A percentile compares a stretch with the other conserved stretches of the same genome.
Evolutionary conservation across 225 moss, liverwort and hornwort genomes (phyloP).

Genomic region (Polytrichum formosum): DNA sequence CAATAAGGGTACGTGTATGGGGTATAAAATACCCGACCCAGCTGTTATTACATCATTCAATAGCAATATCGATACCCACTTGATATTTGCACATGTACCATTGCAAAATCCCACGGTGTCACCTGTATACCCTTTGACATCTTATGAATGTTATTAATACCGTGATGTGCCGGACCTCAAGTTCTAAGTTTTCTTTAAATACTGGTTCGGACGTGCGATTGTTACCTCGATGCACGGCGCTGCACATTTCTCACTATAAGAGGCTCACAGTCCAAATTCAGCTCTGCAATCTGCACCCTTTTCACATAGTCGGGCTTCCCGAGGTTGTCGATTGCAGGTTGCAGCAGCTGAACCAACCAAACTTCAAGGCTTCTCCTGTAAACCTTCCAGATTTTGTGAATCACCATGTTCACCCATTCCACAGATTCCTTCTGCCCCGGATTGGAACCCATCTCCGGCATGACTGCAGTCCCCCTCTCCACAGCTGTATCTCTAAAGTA

Average conservation of each 20-base stretch:
- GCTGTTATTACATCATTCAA: too few species aligned
- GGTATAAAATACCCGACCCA: too few species aligned
- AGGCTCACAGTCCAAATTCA: conserved; percentile 90
- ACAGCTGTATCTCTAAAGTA: conserved; percentile 69
- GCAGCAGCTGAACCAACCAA: conserved; percentile 78
- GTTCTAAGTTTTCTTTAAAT: too few species aligned
- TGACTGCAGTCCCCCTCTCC: conserved; percentile 79
- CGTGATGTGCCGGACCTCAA: too few species aligned
- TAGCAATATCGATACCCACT: too few species aligned
- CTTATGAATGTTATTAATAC: too few species aligned
- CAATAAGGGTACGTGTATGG: too few species aligned
- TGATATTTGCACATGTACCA: too few species aligned
- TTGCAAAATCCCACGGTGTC: too few species aligned
- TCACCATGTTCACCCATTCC: conserved; percentile 99
- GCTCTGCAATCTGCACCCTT: conserved; percentile 82
- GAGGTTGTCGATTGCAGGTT: conserved; percentile 91
- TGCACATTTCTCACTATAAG: conserved; percentile 84
- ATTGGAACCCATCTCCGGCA: conserved; percentile 82
- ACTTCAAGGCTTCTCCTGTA: conserved; percentile 84
- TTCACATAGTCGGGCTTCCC: conserved; percentile 87
- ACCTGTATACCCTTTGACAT: too few species aligned
- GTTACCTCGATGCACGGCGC: conserved; percentile 75
- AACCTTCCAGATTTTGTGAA: conserved; percentile 95
- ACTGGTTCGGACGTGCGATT: too few species aligned
- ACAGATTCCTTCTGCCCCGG: conserved; percentile 94